Evolutionary conservation across 2,329 filamentous ascomycete species (phyloP), one percentile per base, ranked within the genome.

Genomic region (Pseudogymnoascus destructans): DNA sequence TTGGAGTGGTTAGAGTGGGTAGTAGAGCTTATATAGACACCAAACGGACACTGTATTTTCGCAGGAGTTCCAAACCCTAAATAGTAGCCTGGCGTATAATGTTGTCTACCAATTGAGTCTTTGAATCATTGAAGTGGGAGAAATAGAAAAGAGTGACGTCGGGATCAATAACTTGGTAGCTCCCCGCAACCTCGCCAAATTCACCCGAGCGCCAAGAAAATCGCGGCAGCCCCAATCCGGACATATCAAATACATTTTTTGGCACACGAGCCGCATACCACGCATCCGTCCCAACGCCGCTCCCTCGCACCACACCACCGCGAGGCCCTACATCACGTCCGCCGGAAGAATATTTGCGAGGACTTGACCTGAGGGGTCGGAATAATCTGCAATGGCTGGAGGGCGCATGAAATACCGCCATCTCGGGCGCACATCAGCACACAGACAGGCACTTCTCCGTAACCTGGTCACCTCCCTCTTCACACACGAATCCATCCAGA

Each of bases 381-480:
- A 30, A 40, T 58, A 40, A 38, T 52, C 15, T 62, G 73, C 62
- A 63, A 95, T 96, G 91, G 90, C 89, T 64, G 90, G 90, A 68
- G 89, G 88, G 64, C 78, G 82, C 64, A 80, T 89, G 72, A 95
- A 90, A 76, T 95, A 92, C 75, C 86, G 93, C 66, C 88, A 95
- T 73, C 78, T 98, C 62, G 85, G 84, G 73, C 90, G 93, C 66
- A 79, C 82, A 65, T 95, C 90, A 57, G 78, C 92, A 58, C 93
- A 96, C 71, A 83, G 93, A 70, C 83, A 92, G 75, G 92, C 93
- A 57, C 82, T 98, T 66, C 84, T 98, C 65, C 89, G 93, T 69
- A 96, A 97, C 74, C 79, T 98, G 61, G 91, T 97, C 71, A 95
- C 92, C 65, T 93, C 92, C 58, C 86, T 98, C 64, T 87, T 98